Conservation (phyloP, 176 grass and related monocot species). For the Stipa capillata region DNA sequence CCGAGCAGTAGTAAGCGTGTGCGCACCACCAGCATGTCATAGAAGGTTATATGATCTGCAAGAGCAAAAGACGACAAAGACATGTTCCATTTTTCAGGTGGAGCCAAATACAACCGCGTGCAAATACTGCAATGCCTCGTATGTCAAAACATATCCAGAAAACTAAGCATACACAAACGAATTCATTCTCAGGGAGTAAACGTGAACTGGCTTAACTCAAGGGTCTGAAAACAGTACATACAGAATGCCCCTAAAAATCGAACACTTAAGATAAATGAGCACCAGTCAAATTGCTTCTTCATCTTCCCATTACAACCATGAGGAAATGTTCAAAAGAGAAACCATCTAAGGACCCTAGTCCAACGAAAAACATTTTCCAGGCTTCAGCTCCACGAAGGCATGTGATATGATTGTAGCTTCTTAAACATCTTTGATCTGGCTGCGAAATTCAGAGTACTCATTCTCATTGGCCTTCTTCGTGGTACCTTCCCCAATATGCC, state of each 20-base stretch:
- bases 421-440: slow-evolving; percentile 67
- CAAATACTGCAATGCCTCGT: not conserved
- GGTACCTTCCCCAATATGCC: slow-evolving; percentile 13
- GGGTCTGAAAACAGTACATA: slow-evolving; percentile 6
- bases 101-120: not conserved
- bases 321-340: not conserved
- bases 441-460: slow-evolving; percentile 46
- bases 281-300: not conserved
- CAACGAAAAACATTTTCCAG: not conserved
- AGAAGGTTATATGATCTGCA: not conserved
- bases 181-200: not conserved
- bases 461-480: slow-evolving; percentile 12
- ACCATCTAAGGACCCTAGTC: not conserved
- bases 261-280: not conserved
- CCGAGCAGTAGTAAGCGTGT: not conserved
- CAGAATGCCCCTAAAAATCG: not conserved
- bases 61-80: not conserved
- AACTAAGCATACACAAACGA: not conserved
- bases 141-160: not conserved
- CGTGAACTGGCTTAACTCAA: not conserved
- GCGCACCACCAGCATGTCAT: too few relatives aligned
- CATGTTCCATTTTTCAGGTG: not conserved
- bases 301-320: not conserved
- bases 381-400: not conserved
- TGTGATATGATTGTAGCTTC: not conserved